phyloP scores from a whole-genome alignment of 1,284 basidiomycete genomes.

The Pyrrhoderma lamaoense region DNA sequence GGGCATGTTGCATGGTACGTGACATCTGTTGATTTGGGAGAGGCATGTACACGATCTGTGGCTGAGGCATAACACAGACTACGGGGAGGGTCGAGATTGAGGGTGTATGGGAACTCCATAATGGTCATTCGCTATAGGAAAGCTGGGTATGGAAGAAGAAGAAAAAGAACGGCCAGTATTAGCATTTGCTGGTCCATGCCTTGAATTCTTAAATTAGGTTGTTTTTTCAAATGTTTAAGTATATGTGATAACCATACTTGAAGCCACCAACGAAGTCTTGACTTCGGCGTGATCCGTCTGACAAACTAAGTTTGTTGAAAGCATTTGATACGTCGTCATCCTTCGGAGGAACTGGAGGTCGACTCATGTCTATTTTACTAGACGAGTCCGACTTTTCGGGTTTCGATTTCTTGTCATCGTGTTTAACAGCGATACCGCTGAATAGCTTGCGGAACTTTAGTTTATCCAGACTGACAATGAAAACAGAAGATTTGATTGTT shows the following conservation, averaged over 20 bases:
- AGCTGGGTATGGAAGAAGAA: not conserved
- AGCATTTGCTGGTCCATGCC: slow-evolving; percentile 12
- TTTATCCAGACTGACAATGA: no score
- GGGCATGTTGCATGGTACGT: slow-evolving; percentile 56
- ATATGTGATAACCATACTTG: slow-evolving; percentile 9
- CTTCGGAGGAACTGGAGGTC: slow-evolving; percentile 11
- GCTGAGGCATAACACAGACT: slow-evolving; percentile 33
- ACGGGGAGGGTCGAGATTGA: slow-evolving; percentile 31
- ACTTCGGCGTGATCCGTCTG: not conserved
- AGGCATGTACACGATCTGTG: slow-evolving; percentile 19
- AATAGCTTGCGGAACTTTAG: not conserved
- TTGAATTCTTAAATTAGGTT: not conserved
- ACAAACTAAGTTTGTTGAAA: not conserved
- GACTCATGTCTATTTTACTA: no score
- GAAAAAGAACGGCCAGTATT: slow-evolving; percentile 7
- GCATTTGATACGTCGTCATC: not conserved
- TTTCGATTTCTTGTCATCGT: not conserved
- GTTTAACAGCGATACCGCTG: not conserved
- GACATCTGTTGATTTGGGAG: slow-evolving; percentile 32
- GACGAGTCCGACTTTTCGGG: not conserved
- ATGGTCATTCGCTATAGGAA: slow-evolving; percentile 4
- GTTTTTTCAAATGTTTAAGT: not conserved
- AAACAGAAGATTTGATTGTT: no score
- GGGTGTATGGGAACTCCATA: slow-evolving; percentile 5
- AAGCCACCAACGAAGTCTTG: slow-evolving; percentile 17